These are phyloP conservation scores for Thalassiosira hispida DNA, from an alignment of 352 stramenopile species.

Conservation along the genomic window DNA sequence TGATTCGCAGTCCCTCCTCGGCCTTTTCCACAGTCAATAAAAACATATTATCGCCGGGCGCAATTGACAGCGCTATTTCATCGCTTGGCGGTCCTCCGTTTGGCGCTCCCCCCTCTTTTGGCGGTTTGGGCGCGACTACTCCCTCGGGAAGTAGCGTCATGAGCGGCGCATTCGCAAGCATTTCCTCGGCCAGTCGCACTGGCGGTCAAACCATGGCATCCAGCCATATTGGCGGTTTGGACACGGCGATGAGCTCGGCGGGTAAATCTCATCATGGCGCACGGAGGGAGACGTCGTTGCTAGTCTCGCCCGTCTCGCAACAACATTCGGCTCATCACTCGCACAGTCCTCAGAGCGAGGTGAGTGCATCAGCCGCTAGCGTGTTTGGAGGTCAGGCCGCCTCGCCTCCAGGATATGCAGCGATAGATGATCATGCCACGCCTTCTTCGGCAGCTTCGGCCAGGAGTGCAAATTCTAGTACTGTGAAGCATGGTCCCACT, in stretches of 20 bases:
- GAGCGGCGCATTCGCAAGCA: no score
- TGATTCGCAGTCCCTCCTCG: constrained; percentile 31
- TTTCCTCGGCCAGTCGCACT: no score
- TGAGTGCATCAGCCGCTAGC: background rate
- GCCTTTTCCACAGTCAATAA: constrained; percentile 39
- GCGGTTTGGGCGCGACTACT: no score
- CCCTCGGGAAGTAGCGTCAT: no score
- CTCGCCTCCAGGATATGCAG: background rate
- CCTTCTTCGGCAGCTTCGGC: background rate
- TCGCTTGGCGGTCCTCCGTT: background rate
- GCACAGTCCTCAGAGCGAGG: constrained; percentile 4
- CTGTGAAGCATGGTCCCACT: no score
- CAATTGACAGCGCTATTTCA: background rate
- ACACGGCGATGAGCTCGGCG: background rate
- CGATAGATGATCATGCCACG: background rate
- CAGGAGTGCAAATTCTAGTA: no score
- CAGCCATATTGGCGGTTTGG: background rate
- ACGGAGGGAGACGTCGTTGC: constrained; percentile 35
- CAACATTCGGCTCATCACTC: background rate
- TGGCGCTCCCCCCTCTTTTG: background rate
- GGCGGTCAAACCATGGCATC: background rate
- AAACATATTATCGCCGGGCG: background rate
- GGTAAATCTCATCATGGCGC: background rate
- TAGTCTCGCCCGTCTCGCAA: constrained; percentile 18
- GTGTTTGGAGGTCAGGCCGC: background rate